These are phyloP conservation scores for Globisporangium orthogonon DNA, from an alignment of 352 stramenopile species.

Conservation along the genomic window DNA sequence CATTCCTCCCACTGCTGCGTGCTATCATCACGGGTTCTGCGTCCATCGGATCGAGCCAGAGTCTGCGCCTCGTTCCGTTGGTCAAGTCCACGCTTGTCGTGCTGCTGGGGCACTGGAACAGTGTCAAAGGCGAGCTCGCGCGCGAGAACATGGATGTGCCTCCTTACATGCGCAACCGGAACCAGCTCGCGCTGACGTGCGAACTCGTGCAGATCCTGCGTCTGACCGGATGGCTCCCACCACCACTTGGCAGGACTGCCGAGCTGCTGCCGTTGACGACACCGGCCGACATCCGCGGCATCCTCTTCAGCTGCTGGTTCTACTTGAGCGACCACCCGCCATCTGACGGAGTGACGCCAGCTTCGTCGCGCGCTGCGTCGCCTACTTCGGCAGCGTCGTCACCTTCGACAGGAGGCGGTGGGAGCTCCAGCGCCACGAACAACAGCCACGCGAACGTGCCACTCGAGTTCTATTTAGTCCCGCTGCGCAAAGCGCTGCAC, in stretches of 20 bases:
- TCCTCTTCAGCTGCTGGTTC: slow-evolving; percentile 83
- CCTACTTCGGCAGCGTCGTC: slow-evolving; percentile 42
- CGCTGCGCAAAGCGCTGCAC: slow-evolving; percentile 67
- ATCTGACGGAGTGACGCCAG: slow-evolving; percentile 26
- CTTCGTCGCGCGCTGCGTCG: slow-evolving; percentile 34
- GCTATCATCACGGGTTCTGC: slow-evolving; percentile 29
- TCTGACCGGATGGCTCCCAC: slow-evolving; percentile 51
- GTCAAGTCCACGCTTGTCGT: slow-evolving; percentile 75
- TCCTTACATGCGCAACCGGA: slow-evolving; percentile 75
- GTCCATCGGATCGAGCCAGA: slow-evolving; percentile 31
- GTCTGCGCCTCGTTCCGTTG: slow-evolving; percentile 55
- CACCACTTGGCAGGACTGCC: slow-evolving; percentile 35
- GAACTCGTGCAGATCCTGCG: slow-evolving; percentile 58
- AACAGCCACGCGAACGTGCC: slow-evolving; percentile 28
- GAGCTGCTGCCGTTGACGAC: slow-evolving; percentile 66
- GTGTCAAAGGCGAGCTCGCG: slow-evolving; percentile 57
- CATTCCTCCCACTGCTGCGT: slow-evolving; percentile 57
- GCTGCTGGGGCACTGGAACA: slow-evolving; percentile 78
- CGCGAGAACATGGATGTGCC: slow-evolving; percentile 67
- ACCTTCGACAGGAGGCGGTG: slow-evolving; percentile 14
- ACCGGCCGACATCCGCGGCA: slow-evolving; percentile 59
- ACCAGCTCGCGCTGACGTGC: slow-evolving; percentile 61
- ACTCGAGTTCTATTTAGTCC: slow-evolving; percentile 75
- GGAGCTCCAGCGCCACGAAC: slow-evolving; percentile 2
- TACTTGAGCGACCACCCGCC: slow-evolving; percentile 75